Percentiles rank a stretch among this genome's conserved stretches.
These are phyloP conservation scores for Russula ochroleuca DNA, from an alignment of 768 basidiomycete genomes.

Conservation along the genomic window DNA sequence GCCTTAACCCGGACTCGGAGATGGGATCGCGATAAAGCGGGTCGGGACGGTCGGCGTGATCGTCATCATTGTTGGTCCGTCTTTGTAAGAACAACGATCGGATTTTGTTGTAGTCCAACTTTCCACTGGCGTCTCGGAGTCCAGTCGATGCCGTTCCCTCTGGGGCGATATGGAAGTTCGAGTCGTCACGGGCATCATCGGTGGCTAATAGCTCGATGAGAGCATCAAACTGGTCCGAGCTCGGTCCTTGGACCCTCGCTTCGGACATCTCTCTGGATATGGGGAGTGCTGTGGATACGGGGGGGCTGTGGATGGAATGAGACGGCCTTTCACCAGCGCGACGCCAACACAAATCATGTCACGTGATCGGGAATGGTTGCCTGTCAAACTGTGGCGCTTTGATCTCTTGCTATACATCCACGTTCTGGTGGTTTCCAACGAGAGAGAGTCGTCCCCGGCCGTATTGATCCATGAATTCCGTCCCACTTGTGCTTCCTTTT, in stretches of 20 bases:
- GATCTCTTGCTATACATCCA: not conserved
- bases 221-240: constrained; percentile 25
- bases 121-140: constrained; percentile 23
- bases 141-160: constrained; percentile 12
- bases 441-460: not conserved
- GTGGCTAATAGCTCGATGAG: constrained; percentile 28
- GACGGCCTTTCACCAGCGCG: not conserved
- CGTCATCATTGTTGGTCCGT: not conserved
- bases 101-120: constrained; percentile 27
- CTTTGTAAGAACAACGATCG: constrained; percentile 23
- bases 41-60: not conserved
- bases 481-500: constrained; percentile 21
- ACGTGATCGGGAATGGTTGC: not conserved
- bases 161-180: constrained; percentile 14
- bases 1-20: not conserved
- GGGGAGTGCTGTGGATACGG: not conserved
- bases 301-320: not conserved
- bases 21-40: not conserved
- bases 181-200: constrained; percentile 21
- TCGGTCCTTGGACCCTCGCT: not conserved
- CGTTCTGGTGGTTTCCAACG: not conserved
- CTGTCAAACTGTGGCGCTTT: not conserved
- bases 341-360: not conserved
- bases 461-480: constrained; percentile 16
- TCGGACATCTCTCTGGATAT: constrained; percentile 2